Conservation (phyloP, 2,329 filamentous ascomycete genomes). For the Thelonectria olida region DNA sequence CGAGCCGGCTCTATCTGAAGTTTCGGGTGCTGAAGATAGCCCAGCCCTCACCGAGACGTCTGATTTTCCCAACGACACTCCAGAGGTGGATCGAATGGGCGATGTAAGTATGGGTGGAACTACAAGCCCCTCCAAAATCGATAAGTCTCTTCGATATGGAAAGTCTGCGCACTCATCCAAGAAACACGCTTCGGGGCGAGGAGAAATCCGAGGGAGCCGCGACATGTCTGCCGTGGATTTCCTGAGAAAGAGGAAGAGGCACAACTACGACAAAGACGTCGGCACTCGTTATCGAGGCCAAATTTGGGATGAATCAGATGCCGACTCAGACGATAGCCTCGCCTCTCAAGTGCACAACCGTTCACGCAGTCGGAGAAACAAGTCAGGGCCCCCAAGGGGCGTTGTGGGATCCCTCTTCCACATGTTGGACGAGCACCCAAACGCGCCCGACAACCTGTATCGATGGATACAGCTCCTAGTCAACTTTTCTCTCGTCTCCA, state of each 20-base stretch:
- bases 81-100: conserved; percentile 58
- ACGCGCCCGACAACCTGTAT: conserved; percentile 66
- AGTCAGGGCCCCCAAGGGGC: conserved; percentile 32
- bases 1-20: conserved; percentile 61
- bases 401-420: conserved; percentile 57
- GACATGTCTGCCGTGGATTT: conserved; percentile 52
- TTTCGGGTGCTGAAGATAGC: conserved; percentile 67
- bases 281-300: conserved; percentile 56
- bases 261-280: conserved; percentile 61
- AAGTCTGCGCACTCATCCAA: conserved; percentile 51
- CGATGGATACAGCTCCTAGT: conserved; percentile 69
- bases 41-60: conserved; percentile 67
- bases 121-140: conserved; percentile 57
- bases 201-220: conserved; percentile 66
- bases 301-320: conserved; percentile 57
- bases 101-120: conserved; percentile 54
- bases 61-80: conserved; percentile 61
- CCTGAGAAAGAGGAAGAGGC: conserved; percentile 64
- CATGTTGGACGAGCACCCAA: conserved; percentile 65
- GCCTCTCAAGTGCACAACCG: conserved; percentile 31
- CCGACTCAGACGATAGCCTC: conserved; percentile 56
- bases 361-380: conserved; percentile 37
- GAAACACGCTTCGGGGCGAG: conserved; percentile 64
- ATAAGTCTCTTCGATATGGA: conserved; percentile 57
- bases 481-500: conserved; percentile 68